phyloP scores from a whole-genome alignment of 495 filamentous ascomycete genomes.

The Barbatosphaeria neglecta region DNA sequence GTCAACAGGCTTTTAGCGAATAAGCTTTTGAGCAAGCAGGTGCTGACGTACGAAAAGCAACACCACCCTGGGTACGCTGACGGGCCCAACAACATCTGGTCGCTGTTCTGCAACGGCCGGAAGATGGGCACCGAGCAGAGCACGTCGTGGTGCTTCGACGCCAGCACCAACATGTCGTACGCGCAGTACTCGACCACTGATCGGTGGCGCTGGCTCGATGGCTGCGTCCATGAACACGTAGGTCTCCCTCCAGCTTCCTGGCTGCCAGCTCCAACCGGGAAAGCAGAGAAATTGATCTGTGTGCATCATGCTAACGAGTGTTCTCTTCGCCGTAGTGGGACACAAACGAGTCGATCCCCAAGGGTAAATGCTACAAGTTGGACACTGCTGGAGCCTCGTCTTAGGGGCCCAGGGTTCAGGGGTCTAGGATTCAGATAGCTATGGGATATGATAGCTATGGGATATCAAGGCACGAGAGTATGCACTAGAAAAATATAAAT shows the following conservation, averaged over 20 bases:
- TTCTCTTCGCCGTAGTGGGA: slow-evolving; percentile 26
- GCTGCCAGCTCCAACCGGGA: not conserved
- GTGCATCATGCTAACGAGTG: not conserved
- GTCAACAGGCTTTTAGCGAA: not conserved
- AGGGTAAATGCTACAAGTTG: slow-evolving; percentile 25
- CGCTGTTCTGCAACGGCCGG: slow-evolving; percentile 28
- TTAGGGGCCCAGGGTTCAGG: too few species aligned
- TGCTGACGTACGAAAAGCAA: too few species aligned
- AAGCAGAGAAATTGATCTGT: not conserved
- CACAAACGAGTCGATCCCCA: slow-evolving; percentile 24
- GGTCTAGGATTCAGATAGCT: too few species aligned
- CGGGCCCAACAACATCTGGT: slow-evolving; percentile 29
- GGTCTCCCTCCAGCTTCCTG: too few species aligned
- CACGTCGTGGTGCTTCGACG: slow-evolving; percentile 33
- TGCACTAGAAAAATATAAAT: too few species aligned
- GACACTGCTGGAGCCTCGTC: not conserved
- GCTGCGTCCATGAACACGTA: slow-evolving; percentile 38
- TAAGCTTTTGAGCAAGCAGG: not conserved
- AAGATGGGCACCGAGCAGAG: slow-evolving; percentile 26
- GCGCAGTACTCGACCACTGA: slow-evolving; percentile 31
- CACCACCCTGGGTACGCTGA: slow-evolving; percentile 28
- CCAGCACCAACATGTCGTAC: slow-evolving; percentile 37
- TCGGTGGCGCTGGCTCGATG: slow-evolving; percentile 33
- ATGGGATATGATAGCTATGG: too few species aligned
- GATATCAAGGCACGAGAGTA: too few species aligned